A percentile compares a stretch with the other conserved stretches of the same genome.
phyloP scores from a whole-genome alignment of 1,139 yeast species.

The Meyerozyma athensensis region DNA sequence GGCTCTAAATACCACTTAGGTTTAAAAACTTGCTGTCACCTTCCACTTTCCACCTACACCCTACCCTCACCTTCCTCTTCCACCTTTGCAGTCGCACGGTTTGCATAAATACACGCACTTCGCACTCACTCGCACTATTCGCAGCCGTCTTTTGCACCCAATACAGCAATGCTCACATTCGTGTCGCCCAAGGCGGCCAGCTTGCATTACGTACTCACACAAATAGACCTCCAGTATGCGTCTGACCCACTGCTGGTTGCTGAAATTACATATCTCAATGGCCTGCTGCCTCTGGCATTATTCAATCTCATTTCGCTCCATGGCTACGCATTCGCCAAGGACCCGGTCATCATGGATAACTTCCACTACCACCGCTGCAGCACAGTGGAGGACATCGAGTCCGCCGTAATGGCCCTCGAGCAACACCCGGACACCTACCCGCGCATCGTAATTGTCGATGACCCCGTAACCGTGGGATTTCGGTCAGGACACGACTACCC shows the following conservation, averaged over 20 bases:
- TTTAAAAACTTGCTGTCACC: no score
- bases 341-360: not conserved
- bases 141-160: constrained; percentile 13
- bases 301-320: not conserved
- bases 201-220: constrained; percentile 5
- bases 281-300: not conserved
- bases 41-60: no score
- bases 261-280: not conserved
- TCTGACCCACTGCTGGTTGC: not conserved
- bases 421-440: not conserved
- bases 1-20: no score
- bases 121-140: constrained; percentile 14
- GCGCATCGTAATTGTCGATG: constrained; percentile 1
- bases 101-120: no score
- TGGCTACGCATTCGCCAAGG: not conserved
- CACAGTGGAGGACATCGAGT: not conserved
- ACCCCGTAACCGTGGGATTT: not conserved
- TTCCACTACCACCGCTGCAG: constrained; percentile 1
- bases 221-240: not conserved
- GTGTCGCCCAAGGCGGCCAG: constrained; percentile 13
- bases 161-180: constrained; percentile 12
- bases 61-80: no score
- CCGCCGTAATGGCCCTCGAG: no score
- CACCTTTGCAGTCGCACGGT: no score
- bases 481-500: constrained; percentile 2